Conservation (phyloP, 208 protist species). For the Herpetomonas muscarum region DNA sequence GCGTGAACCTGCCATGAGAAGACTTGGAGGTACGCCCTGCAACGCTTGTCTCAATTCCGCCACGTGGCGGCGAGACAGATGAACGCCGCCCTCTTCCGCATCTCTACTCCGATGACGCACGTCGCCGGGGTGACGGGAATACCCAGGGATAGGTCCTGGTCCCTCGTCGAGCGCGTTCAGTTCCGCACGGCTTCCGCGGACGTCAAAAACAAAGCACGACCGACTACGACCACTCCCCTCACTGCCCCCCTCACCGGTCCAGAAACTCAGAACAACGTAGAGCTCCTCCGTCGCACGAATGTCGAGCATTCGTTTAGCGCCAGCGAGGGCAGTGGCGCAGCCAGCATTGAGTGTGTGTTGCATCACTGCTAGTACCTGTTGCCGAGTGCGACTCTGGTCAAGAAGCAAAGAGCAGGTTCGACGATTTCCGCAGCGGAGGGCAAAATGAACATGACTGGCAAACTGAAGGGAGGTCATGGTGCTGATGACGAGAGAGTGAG, state of each 20-base stretch:
- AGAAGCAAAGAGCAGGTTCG: constrained; percentile 37
- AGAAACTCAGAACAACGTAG: constrained; percentile 19
- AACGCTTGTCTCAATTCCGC: background rate
- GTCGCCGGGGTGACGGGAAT: no score
- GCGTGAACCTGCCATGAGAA: background rate
- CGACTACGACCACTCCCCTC: no score
- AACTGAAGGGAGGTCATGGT: constrained; percentile 24
- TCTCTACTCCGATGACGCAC: no score
- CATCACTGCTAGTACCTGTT: constrained; percentile 40
- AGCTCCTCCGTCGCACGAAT: constrained; percentile 10
- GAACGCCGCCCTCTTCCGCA: no score
- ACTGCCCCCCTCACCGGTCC: background rate
- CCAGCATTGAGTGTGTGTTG: constrained; percentile 25
- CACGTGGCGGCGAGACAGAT: no score
- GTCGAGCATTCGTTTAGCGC: constrained; percentile 9
- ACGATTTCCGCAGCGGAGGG: constrained; percentile 24
- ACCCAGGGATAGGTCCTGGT: no score
- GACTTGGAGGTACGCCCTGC: background rate
- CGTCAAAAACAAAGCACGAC: no score
- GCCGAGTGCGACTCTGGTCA: constrained; percentile 24
- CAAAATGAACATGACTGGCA: constrained; percentile 34
- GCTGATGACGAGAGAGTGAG: background rate
- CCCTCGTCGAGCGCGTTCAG: no score
- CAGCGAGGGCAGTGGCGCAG: constrained; percentile 13
- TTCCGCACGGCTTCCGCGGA: no score